Evolutionary conservation across 73 alveolate genomes (phyloP).

Genomic region (Paramecium octaurelia): DNA sequence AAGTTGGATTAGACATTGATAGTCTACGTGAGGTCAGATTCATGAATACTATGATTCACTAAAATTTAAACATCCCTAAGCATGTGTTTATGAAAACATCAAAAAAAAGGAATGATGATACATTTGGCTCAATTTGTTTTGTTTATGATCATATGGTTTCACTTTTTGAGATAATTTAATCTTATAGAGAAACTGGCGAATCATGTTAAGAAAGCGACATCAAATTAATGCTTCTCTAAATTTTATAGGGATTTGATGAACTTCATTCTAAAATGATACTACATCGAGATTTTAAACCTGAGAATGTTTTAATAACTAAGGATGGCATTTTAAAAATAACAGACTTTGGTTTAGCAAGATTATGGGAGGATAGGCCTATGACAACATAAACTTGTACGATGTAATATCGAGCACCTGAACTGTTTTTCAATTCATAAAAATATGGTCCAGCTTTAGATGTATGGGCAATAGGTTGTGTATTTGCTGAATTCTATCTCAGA

Average conservation of each 20-base stretch:
- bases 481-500: conserved; percentile 85
- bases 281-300: conserved; percentile 79
- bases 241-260: conserved; percentile 85
- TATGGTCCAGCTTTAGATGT: conserved; percentile 70
- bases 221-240: conserved; percentile 72
- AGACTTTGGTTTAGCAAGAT: conserved; percentile 64
- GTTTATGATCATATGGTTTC: conserved; percentile 38
- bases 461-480: conserved; percentile 94
- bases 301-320: conserved; percentile 58
- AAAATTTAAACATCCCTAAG: not conserved
- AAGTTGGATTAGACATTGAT: not conserved
- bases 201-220: conserved; percentile 16
- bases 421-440: conserved; percentile 53
- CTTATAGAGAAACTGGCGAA: not conserved
- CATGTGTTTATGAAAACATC: not conserved
- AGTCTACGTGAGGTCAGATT: not conserved
- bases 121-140: not conserved
- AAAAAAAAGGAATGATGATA: conserved; percentile 2
- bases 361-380: conserved; percentile 22
- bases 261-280: conserved; percentile 85
- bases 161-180: not conserved
- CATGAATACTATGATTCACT: not conserved
- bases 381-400: conserved; percentile 74
- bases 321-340: conserved; percentile 14
- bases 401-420: conserved; percentile 87